Evolutionary conservation across 768 basidiomycete genomes (phyloP), one percentile per base, ranked within the genome.

Genomic region (Suillus tomentosus): DNA sequence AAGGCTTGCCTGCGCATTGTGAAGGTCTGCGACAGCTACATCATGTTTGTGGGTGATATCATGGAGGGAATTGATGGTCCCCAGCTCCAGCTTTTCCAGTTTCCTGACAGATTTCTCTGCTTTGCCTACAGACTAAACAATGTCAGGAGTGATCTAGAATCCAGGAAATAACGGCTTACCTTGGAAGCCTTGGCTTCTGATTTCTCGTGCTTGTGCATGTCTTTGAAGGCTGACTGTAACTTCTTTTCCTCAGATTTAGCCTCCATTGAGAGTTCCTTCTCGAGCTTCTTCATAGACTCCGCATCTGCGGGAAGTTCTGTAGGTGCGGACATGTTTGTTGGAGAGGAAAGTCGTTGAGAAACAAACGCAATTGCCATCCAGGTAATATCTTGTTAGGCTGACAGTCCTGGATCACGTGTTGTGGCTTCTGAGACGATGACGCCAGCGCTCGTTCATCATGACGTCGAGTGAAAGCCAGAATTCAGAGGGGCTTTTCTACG

Each of bases 41-140:
- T 88, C 82, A 65, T 87, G 86, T 22, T 78, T 72, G 65, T 85
- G 81, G 17, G 80, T 79, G 9, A 86, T 84, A 59, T 85, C 79
- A 71, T 84, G 82, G 56, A 87, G 73, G 27, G 79, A 79, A 62
- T 81, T 78, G n/a, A 82, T 78, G 5, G 80, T 75, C 65, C 80
- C 80, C 65, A 84, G 78, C 72, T 90, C 86, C 57, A 77, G 76
- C 68, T 80, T 79, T 65, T 82, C 79, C 58, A 82, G 75, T 70
- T 85, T 87, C 43, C 79, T 79, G 64, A 80, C 74, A 6, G 73
- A 62, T 68, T 83, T 81, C 51, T 81, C 77, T 10, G 83, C 80
- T 67, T 85, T 84, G n/a, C 80, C 76, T 24, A 74, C 76, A 5
- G 72, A 74, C 84, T 86, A 15, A 22, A 54, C 5, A 54, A 61